These are phyloP conservation scores for Aspergillus panamensis DNA, from an alignment of 495 filamentous ascomycete species.

Conservation along the genomic window DNA sequence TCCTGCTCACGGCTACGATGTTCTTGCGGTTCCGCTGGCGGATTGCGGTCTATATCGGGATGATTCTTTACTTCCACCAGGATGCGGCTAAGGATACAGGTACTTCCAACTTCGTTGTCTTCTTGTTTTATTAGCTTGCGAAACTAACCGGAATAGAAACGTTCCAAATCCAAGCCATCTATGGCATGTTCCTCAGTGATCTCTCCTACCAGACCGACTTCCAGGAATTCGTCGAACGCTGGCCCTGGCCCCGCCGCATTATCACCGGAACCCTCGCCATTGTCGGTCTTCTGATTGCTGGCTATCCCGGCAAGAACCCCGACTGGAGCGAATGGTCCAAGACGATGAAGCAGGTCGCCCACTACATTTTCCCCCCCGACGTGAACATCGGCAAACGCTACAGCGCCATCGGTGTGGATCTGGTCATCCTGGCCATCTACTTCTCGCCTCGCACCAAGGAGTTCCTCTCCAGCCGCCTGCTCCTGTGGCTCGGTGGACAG, in stretches of 20 bases:
- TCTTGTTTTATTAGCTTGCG: not conserved
- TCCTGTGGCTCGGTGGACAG: conserved; percentile 66
- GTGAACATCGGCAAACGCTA: conserved; percentile 50
- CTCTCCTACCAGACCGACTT: conserved; percentile 52
- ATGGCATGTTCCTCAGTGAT: conserved; percentile 61
- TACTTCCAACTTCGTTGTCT: conserved; percentile 4
- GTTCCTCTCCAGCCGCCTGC: conserved; percentile 50
- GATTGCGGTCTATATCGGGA: conserved; percentile 47
- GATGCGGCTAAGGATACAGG: conserved; percentile 31
- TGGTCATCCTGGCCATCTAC: conserved; percentile 55
- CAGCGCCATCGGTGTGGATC: conserved; percentile 56
- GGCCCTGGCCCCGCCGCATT: conserved; percentile 44
- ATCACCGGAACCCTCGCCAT: conserved; percentile 43
- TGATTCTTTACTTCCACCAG: conserved; percentile 54
- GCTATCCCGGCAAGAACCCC: conserved; percentile 57
- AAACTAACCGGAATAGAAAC: conserved; percentile 31
- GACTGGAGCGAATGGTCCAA: conserved; percentile 58
- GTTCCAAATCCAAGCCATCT: conserved; percentile 58
- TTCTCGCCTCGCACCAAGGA: conserved; percentile 55
- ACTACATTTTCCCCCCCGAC: conserved; percentile 54
- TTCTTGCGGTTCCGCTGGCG: conserved; percentile 56
- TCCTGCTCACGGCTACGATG: conserved; percentile 52
- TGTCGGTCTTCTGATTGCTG: conserved; percentile 53
- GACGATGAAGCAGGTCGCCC: conserved; percentile 40
- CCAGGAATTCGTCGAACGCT: conserved; percentile 47